Evolutionary conservation across 2,329 filamentous ascomycete genomes (phyloP), one percentile per base, ranked within the genome.

Genomic region (Epichloe baconii): DNA sequence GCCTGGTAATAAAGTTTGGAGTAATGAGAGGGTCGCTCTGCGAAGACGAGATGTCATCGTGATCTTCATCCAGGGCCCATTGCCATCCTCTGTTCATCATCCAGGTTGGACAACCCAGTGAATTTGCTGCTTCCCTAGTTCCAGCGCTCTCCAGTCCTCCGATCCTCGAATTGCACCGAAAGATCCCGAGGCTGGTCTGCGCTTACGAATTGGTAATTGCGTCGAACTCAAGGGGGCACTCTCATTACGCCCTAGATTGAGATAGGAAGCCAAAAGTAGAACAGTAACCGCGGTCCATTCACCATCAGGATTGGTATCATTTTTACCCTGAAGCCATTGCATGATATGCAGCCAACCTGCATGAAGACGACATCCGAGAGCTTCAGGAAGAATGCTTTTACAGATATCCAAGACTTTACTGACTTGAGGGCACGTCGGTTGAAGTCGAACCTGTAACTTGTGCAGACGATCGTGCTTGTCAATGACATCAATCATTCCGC

Each of bases 271-370:
- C 44, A 88, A 75, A 3, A 90, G 65, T 10, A 84, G 71, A 10
- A 86, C 73, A 3, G 80, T 72, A 45, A 85, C 63, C 2, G 82
- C 78, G 4, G 83, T 84, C 85, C 85, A 90, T 64, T 90, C 86
- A 1, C 69, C 52, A 54, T 84, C 75, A 3, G 67, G 65, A 14
- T 72, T 62, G 7, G 69, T 61, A 4, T 74, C 66, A 4, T 73
- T 69, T 51, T 75, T 73, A 11, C 66, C 61, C 34, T 70, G 68
- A 41, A 87, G 70, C 86, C 86, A 91, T 54, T 80, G 78, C 66
- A 85, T 77, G 19, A 79, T 74, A 61, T 87, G 82, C 77, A 85
- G 86, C 84, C 86, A 90, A 2, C 77, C 80, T 10, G 82, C 75
- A 52, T 86, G 68, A 10, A 88, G 67, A 26, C 72, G 85, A 68